Conservation (phyloP, 1,284 basidiomycete species). For the Exobasidium cylindrosporum region DNA sequence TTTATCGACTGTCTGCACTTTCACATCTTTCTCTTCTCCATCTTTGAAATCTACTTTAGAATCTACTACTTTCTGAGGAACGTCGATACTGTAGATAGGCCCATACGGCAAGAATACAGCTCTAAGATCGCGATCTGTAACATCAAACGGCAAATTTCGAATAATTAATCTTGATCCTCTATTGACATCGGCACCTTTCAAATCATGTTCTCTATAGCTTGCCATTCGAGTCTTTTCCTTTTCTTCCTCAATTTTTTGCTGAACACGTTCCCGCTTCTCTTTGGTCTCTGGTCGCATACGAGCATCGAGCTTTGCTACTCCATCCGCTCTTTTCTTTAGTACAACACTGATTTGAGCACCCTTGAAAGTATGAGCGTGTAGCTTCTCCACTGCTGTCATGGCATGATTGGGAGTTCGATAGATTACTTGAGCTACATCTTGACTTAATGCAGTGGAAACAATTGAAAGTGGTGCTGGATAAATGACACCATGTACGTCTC, state of each 20-base stretch:
- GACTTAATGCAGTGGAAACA: constrained; percentile 14
- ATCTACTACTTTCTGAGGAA: constrained; percentile 60
- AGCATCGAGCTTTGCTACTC: constrained; percentile 60
- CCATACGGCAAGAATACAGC: constrained; percentile 84
- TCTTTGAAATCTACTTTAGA: not conserved
- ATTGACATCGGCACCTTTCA: constrained; percentile 57
- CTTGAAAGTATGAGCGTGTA: constrained; percentile 93
- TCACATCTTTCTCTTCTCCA: constrained; percentile 2
- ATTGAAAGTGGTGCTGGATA: constrained; percentile 25
- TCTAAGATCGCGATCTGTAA: constrained; percentile 73
- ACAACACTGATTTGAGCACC: constrained; percentile 80
- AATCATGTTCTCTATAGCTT: not conserved
- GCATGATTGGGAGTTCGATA: constrained; percentile 72
- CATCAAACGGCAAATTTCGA: constrained; percentile 76
- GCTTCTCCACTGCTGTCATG: constrained; percentile 70
- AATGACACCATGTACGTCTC: constrained; percentile 49
- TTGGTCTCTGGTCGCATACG: constrained; percentile 56
- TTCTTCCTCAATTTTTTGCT: constrained; percentile 55
- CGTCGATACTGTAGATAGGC: constrained; percentile 78
- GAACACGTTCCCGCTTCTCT: constrained; percentile 40
- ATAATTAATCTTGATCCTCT: constrained; percentile 82
- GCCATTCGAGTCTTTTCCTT: constrained; percentile 20
- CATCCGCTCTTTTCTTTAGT: constrained; percentile 80
- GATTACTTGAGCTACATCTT: constrained; percentile 66
- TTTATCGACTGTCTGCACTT: not conserved